Evolutionary conservation across 176 grass and related monocot species (phyloP).

Genomic region (Oryza meyeriana): DNA sequence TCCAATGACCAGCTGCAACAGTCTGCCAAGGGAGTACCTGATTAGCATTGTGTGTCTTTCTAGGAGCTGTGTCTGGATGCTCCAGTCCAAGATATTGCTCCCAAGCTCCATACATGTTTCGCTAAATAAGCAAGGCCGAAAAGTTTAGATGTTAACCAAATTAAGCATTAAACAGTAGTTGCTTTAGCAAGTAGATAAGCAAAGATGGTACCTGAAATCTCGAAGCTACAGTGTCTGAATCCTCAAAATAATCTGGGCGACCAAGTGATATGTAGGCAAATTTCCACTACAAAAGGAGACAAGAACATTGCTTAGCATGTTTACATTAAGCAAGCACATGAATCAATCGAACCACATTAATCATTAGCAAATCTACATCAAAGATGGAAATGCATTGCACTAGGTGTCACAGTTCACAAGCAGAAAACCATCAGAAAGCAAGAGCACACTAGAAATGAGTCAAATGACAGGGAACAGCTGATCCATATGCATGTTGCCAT

Average conservation of each 20-base stretch:
- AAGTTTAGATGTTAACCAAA: background rate
- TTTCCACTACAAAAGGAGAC: slow-evolving; percentile 69
- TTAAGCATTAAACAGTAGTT: slow-evolving; percentile 8
- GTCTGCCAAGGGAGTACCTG: slow-evolving; percentile 48
- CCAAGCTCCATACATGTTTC: slow-evolving; percentile 98
- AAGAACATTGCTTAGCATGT: background rate
- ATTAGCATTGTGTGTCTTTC: slow-evolving; percentile 68
- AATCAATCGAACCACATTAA: background rate
- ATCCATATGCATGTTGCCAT: background rate
- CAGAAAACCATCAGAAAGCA: background rate
- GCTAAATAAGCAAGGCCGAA: slow-evolving; percentile 46
- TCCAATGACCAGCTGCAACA: background rate
- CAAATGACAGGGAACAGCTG: no score
- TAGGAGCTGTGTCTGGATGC: slow-evolving; percentile 85
- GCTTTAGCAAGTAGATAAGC: slow-evolving; percentile 9
- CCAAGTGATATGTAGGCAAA: slow-evolving; percentile 96
- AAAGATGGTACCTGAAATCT: slow-evolving; percentile 78
- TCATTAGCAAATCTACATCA: background rate
- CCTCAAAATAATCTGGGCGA: slow-evolving; percentile 95
- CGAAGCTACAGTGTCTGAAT: slow-evolving; percentile 67
- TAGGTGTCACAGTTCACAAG: slow-evolving; percentile 12
- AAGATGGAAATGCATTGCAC: background rate
- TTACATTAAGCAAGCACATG: background rate
- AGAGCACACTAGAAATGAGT: background rate
- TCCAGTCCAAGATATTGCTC: slow-evolving; percentile 98